These are phyloP conservation scores for Crithidia sp. DNA, from an alignment of 208 protist genomes.

Conservation along the genomic window DNA sequence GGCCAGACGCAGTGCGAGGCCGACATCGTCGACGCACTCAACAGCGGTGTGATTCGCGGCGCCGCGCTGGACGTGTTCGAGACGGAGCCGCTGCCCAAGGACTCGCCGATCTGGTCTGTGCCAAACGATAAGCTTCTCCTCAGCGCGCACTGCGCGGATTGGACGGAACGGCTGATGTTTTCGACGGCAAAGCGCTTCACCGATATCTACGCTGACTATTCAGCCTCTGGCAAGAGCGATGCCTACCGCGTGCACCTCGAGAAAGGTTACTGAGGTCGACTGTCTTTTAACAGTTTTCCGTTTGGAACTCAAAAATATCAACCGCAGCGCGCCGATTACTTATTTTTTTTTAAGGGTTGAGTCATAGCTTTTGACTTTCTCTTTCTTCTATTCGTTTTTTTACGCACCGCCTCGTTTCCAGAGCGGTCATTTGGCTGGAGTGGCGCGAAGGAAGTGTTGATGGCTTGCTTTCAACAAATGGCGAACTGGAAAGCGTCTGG, in stretches of 20 bases:
- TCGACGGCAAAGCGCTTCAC: slow-evolving; percentile 37
- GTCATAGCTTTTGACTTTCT: no score
- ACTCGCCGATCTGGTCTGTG: slow-evolving; percentile 71
- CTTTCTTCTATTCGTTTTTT: no score
- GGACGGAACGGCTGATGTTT: slow-evolving; percentile 32
- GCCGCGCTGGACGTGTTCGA: slow-evolving; percentile 87
- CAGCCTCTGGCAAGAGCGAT: slow-evolving; percentile 3
- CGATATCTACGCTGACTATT: slow-evolving; percentile 25
- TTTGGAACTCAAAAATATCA: no score
- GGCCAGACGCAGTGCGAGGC: slow-evolving; percentile 71
- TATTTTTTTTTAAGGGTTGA: no score
- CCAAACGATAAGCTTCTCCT: slow-evolving; percentile 76
- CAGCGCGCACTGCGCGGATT: slow-evolving; percentile 66
- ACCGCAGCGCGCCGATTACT: no score
- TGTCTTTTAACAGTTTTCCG: not conserved
- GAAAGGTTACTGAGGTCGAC: slow-evolving; percentile 36
- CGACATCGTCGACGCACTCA: slow-evolving; percentile 68
- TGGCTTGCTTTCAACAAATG: no score
- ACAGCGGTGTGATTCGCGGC: slow-evolving; percentile 61
- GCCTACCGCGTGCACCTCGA: slow-evolving; percentile 42
- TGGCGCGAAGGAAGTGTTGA: no score
- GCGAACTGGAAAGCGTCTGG: no score
- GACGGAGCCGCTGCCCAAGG: slow-evolving; percentile 68
- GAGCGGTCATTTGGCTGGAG: no score
- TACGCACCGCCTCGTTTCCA: no score